phyloP scores from a whole-genome alignment of 164 flowering plant species.

The Aristolochia fimbriata region DNA sequence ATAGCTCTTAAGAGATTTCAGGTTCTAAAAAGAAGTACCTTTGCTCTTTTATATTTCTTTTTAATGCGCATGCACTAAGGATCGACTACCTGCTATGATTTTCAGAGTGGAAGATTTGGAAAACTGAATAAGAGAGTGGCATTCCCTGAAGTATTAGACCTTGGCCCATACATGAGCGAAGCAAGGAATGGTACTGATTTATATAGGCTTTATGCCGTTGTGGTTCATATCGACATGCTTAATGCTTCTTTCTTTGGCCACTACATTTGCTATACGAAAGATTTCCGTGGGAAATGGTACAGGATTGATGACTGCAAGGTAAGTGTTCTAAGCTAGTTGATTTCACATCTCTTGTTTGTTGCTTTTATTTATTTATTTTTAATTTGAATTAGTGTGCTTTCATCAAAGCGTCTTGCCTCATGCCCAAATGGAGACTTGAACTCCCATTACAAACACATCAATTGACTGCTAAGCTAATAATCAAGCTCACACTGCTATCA shows the following conservation, averaged over 20 bases:
- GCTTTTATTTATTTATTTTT: no score
- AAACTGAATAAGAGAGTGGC: constrained; percentile 89
- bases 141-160: constrained; percentile 79
- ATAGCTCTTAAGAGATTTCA: constrained; percentile 94
- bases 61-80: constrained; percentile 1
- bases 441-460: no score
- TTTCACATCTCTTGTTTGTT: no score
- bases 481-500: no score
- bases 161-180: constrained; percentile 78
- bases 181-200: constrained; percentile 44
- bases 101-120: constrained; percentile 95
- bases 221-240: constrained; percentile 95
- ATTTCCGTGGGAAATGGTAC: constrained; percentile 77
- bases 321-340: background rate
- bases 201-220: constrained; percentile 84
- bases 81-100: background rate
- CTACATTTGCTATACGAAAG: constrained; percentile 82
- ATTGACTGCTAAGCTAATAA: no score
- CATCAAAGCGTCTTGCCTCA: no score
- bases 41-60: background rate
- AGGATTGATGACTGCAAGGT: constrained; percentile 91
- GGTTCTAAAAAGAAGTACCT: constrained; percentile 25
- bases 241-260: constrained; percentile 98
- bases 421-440: no score
- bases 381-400: no score